A percentile compares a stretch with the other conserved stretches of the same genome.
These are phyloP conservation scores for Argentina anserina DNA, from an alignment of 306 rosid species.

Conservation along the genomic window DNA sequence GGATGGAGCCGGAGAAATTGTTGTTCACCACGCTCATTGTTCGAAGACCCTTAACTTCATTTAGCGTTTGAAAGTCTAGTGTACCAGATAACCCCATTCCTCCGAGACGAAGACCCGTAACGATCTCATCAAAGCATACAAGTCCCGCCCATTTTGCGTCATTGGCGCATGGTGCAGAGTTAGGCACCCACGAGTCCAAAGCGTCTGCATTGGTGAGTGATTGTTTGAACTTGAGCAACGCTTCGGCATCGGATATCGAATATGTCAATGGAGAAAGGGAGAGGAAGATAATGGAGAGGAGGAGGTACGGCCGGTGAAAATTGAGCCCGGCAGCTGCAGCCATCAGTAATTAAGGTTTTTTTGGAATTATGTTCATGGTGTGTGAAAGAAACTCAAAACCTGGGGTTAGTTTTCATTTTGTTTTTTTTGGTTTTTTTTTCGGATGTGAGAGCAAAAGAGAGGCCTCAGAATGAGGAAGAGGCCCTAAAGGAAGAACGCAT, in stretches of 20 bases:
- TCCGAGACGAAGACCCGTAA: conserved; percentile 51
- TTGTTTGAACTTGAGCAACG: conserved; percentile 47
- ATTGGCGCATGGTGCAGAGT: conserved; percentile 37
- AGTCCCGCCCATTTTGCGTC: conserved; percentile 49
- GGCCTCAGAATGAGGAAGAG: conserved; percentile 9
- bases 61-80: conserved; percentile 41
- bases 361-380: background rate
- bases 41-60: conserved; percentile 41
- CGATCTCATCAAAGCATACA: conserved; percentile 38
- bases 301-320: conserved; percentile 20
- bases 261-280: conserved; percentile 1
- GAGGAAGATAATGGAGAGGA: conserved; percentile 19
- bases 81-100: conserved; percentile 44
- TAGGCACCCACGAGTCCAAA: conserved; percentile 41
- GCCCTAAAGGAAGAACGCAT: conserved; percentile 4
- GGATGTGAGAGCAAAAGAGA: conserved; percentile 8
- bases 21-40: conserved; percentile 52
- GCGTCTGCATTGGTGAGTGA: conserved; percentile 39
- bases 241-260: conserved; percentile 53
- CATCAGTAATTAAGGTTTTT: conserved; percentile 29
- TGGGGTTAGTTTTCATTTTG: background rate
- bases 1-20: conserved; percentile 60
- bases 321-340: conserved; percentile 32
- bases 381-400: background rate
- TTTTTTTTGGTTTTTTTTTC: background rate